A percentile compares a stretch with the other conserved stretches of the same genome.
These are phyloP conservation scores for Uronychia binucleata DNA, from an alignment of 73 alveolate genomes.

Conservation along the genomic window DNA sequence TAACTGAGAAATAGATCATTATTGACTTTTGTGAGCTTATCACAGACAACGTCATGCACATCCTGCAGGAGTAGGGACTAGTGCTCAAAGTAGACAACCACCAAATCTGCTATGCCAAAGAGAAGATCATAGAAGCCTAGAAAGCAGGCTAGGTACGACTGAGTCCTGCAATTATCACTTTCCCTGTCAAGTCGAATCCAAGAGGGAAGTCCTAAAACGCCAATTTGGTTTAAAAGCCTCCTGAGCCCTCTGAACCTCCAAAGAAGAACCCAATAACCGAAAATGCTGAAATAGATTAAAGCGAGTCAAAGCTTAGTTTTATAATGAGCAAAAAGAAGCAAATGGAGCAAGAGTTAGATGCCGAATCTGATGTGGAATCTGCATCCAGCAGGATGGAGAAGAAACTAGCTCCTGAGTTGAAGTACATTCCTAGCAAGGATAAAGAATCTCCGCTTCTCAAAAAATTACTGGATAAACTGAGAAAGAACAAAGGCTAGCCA, in stretches of 20 bases:
- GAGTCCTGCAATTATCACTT: too few relatives aligned
- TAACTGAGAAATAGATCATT: not conserved
- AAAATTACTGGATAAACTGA: too few relatives aligned
- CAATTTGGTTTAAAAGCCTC: too few relatives aligned
- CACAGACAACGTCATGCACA: not conserved
- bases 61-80: not conserved
- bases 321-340: not conserved
- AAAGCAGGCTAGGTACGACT: too few relatives aligned
- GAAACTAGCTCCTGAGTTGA: not conserved
- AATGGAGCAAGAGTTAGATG: not conserved
- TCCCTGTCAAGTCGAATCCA: too few relatives aligned
- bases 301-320: too few relatives aligned
- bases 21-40: not conserved
- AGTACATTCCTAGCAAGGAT: not conserved
- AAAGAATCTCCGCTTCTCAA: not conserved
- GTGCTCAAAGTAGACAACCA: too few relatives aligned
- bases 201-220: too few relatives aligned
- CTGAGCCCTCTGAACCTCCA: too few relatives aligned
- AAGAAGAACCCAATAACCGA: too few relatives aligned
- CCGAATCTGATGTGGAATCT: not conserved
- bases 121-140: not conserved
- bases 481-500: not conserved
- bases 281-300: too few relatives aligned
- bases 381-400: not conserved
- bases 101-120: not conserved